Percentiles rank a stretch among this genome's conserved stretches.
These are phyloP conservation scores for Moesziomyces sp. DNA, from an alignment of 1,284 basidiomycete genomes.

Conservation along the genomic window DNA sequence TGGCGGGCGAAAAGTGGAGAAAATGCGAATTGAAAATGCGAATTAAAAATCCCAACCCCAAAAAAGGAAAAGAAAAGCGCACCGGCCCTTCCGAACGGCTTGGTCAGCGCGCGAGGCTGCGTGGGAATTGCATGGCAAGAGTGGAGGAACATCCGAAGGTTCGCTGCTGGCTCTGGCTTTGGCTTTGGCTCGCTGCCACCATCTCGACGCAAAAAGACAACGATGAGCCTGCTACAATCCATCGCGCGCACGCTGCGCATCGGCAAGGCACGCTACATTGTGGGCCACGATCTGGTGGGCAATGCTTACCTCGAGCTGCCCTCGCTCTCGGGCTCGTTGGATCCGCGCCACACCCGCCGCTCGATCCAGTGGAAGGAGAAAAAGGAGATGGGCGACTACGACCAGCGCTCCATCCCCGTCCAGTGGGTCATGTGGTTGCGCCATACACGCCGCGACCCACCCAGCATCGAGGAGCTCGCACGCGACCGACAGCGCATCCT, in stretches of 20 bases:
- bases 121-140: neutral
- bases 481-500: conserved; percentile 25
- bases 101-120: conserved; percentile 9
- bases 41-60: too few relatives aligned
- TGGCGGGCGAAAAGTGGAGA: too few relatives aligned
- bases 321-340: conserved; percentile 48
- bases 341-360: conserved; percentile 57
- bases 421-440: conserved; percentile 66
- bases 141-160: too few relatives aligned
- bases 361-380: conserved; percentile 51
- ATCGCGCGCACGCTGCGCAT: conserved; percentile 45
- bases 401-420: conserved; percentile 58
- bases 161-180: too few relatives aligned
- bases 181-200: too few relatives aligned
- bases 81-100: conserved; percentile 1
- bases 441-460: conserved; percentile 56
- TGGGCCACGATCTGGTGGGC: conserved; percentile 55
- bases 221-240: conserved; percentile 15
- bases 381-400: conserved; percentile 52
- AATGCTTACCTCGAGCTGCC: conserved; percentile 62
- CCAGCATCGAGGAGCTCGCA: conserved; percentile 50
- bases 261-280: conserved; percentile 54
- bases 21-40: too few relatives aligned
- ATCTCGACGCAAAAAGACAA: neutral
- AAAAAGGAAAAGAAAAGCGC: too few relatives aligned